Base-by-base conservation (phyloP, 2,329 filamentous ascomycete genomes). In the Penicillium sp. region DNA sequence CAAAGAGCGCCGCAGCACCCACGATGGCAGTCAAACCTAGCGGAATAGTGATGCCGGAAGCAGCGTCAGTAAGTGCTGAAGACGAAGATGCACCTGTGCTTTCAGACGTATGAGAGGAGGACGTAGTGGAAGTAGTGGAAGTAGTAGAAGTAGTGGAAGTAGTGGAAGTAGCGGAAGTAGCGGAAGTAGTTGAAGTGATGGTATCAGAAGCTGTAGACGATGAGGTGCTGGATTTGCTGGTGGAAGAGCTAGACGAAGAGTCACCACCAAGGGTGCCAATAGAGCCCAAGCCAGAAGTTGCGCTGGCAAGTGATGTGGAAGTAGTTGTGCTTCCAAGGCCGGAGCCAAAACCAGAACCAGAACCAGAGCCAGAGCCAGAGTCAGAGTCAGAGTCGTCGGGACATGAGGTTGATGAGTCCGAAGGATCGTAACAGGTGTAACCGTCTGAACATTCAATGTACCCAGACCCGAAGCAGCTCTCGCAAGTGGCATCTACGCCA, bases 401-500 rank as follows among this genome's bases (percentile, higher is more conserved):
- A 30, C 55, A 57, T 16, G 16, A 18, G 35, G 43, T 52, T 14
- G 49, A 23, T 7, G 55, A 24, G n/a, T 57, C 55, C 4, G 33
- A 12, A 3, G 38, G 45, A 26, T 49, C 11, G 26, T 55, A 55
- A 24, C 52, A 55, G 35, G 33, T 43, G 14, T n/a, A 3, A 11
- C 46, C 52, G 20, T 55, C 52, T 5, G 52, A 45, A 12, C 52
- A 55, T 49, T 55, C 52, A 5, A 21, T 30, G 33, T 49, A 55
- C 8, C 35, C 46, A 20, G 52, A 12, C 5, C 52, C 52, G 35
- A 55, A 56, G 45, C 53, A 56, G 47, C 53, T 56, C n/a, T 12
- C 26, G 47, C 53, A 56, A 30, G 53, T 56, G 3, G n/a, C 53
- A 16, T 35, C 47, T 35, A 1, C 4, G 35, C 55, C 55, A n/a